Evolutionary conservation across 208 protist species (phyloP).

Genomic region (Trichomonas gallinae): DNA sequence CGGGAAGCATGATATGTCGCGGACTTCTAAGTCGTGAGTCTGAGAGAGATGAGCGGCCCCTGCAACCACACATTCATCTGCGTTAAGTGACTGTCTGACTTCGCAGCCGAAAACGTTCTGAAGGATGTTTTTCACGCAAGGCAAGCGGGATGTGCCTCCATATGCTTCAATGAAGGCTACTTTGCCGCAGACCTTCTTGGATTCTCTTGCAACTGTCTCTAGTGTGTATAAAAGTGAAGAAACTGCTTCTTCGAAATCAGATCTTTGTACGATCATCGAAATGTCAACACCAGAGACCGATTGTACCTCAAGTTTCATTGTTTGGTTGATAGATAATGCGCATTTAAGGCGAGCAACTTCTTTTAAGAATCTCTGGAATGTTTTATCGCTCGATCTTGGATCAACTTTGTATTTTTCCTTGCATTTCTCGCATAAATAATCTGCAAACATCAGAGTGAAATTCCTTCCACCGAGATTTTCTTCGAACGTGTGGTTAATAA

Average conservation of each 20-base stretch:
- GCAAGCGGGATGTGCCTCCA: constrained; percentile 25
- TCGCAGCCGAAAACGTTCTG: constrained; percentile 1
- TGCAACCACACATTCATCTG: neutral
- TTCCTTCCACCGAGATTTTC: constrained; percentile 23
- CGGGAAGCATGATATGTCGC: neutral
- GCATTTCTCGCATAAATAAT: constrained; percentile 24
- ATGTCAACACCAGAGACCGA: constrained; percentile 25
- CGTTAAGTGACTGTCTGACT: neutral
- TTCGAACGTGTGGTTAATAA: constrained; percentile 21
- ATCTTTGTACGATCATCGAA: constrained; percentile 25
- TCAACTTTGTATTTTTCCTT: constrained; percentile 24
- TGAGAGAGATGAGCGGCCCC: neutral
- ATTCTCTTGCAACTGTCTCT: neutral
- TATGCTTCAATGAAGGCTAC: constrained; percentile 26
- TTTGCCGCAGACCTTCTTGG: constrained; percentile 12
- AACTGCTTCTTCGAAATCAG: constrained; percentile 26
- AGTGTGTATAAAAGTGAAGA: constrained; percentile 11
- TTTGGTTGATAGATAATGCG: constrained; percentile 23
- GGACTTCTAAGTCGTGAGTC: neutral
- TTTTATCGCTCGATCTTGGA: neutral
- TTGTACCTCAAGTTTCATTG: constrained; percentile 28
- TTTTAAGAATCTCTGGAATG: neutral
- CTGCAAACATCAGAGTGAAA: neutral
- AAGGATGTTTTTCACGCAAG: constrained; percentile 12
- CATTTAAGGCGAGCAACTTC: constrained; percentile 27